phyloP scores from a whole-genome alignment of 805 yeast species.

The Wickerhamiella slavikovae region DNA sequence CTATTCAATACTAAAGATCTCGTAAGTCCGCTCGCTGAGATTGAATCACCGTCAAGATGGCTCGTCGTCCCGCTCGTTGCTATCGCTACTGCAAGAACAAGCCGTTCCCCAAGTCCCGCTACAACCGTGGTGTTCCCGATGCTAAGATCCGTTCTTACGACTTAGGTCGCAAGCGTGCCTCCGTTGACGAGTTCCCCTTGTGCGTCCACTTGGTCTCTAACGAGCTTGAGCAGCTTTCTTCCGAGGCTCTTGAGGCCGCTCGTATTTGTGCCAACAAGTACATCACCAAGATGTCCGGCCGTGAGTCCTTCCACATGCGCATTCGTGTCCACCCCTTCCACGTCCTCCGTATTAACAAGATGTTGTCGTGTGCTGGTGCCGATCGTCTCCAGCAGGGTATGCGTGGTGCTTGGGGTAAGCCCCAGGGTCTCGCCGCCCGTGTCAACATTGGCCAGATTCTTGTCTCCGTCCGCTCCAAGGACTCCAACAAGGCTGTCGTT shows the following conservation, averaged over 20 bases:
- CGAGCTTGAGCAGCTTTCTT: conserved; percentile 97
- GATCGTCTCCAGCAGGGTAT: conserved; percentile 99
- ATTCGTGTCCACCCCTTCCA: conserved; percentile 99
- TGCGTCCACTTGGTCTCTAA: conserved; percentile 98
- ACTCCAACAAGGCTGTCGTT: conserved; percentile 90
- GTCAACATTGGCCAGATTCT: conserved; percentile 96
- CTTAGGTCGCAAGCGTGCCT: conserved; percentile 98
- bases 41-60: no score
- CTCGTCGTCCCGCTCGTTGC: conserved; percentile 99
- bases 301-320: conserved; percentile 99
- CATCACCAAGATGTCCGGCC: conserved; percentile 92
- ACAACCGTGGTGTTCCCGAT: conserved; percentile 99
- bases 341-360: conserved; percentile 99
- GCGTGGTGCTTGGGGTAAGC: conserved; percentile 99
- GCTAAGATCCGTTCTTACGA: conserved; percentile 98
- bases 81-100: conserved; percentile 99
- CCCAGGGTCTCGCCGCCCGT: conserved; percentile 99
- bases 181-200: conserved; percentile 98
- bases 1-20: no score
- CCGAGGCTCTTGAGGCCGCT: conserved; percentile 99
- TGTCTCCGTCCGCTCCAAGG: conserved; percentile 96
- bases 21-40: no score
- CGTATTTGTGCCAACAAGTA: conserved; percentile 99
- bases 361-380: conserved; percentile 99
- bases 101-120: conserved; percentile 99